Conservation (phyloP, 257 asterid species). For the Sherardia arvensis region DNA sequence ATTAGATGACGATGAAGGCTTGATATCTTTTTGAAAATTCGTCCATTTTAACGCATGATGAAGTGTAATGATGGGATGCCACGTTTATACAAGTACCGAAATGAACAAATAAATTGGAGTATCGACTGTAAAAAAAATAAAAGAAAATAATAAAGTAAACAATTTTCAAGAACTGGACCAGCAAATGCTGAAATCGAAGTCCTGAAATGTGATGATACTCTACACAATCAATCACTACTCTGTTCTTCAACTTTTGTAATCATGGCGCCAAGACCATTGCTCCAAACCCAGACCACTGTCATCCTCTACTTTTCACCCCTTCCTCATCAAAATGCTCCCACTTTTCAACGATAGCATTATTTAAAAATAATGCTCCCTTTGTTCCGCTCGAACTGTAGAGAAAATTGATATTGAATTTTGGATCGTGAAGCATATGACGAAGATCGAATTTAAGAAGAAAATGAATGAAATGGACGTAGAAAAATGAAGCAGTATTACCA, state of each 20-base stretch:
- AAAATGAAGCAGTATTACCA: no score
- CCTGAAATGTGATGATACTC: constrained; percentile 21
- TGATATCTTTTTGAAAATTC: not conserved
- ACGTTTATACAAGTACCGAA: not conserved
- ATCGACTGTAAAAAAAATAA: constrained; percentile 4
- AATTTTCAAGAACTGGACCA: constrained; percentile 12
- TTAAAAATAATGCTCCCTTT: no score
- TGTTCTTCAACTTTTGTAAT: constrained; percentile 14
- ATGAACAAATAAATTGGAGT: not conserved
- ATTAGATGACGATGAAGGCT: no score
- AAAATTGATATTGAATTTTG: no score
- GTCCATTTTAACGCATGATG: not conserved
- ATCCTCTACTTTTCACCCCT: constrained; percentile 17
- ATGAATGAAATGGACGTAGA: no score
- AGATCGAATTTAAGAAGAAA: no score
- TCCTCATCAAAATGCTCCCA: constrained; percentile 11
- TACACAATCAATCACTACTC: constrained; percentile 24
- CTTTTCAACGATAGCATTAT: no score
- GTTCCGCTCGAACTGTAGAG: no score
- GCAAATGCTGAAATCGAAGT: constrained; percentile 5
- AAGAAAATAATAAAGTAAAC: not conserved
- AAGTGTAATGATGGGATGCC: not conserved
- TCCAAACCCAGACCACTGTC: constrained; percentile 6
- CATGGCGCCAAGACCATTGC: constrained; percentile 13
- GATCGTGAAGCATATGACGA: no score